Evolutionary conservation across 129 eudicot species (phyloP).

Genomic region (Glebionis coronaria): DNA sequence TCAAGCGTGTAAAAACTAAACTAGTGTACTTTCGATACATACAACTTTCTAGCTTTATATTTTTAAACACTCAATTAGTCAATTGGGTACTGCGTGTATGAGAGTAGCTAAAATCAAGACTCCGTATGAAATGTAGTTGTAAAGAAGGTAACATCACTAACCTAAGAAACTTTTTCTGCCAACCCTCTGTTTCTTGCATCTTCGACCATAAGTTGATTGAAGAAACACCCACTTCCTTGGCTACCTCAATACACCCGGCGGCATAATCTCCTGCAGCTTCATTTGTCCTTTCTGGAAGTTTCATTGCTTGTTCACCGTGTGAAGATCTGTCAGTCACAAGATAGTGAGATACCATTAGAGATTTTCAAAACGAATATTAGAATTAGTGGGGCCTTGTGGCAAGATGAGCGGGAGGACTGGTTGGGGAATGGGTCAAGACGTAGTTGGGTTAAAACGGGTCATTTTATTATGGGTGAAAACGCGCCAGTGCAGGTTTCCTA

Average conservation of each 20-base stretch:
- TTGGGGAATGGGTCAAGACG: no score
- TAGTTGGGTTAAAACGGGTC: no score
- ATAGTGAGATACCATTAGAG: not conserved
- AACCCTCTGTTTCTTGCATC: constrained; percentile 87
- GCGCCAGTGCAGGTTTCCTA: no score
- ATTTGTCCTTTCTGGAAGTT: constrained; percentile 72
- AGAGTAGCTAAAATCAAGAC: not conserved
- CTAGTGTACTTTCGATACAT: not conserved
- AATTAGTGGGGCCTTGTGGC: not conserved
- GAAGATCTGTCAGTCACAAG: constrained; percentile 46
- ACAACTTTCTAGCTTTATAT: not conserved
- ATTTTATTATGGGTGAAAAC: no score
- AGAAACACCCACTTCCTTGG: constrained; percentile 69
- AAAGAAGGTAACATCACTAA: constrained; percentile 25
- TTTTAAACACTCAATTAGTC: not conserved
- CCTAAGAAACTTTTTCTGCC: constrained; percentile 85
- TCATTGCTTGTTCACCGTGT: constrained; percentile 71
- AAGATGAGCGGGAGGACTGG: not conserved
- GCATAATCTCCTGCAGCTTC: constrained; percentile 73
- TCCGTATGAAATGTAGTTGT: no score
- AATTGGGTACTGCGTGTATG: no score
- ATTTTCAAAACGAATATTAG: not conserved
- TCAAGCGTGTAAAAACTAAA: no score
- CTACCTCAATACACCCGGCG: constrained; percentile 58
- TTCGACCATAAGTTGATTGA: constrained; percentile 88